A percentile compares a stretch with the other conserved stretches of the same genome.
Evolutionary conservation across 2,329 filamentous ascomycete species (phyloP).

Genomic region (Chrysosphaeria jannelii): DNA sequence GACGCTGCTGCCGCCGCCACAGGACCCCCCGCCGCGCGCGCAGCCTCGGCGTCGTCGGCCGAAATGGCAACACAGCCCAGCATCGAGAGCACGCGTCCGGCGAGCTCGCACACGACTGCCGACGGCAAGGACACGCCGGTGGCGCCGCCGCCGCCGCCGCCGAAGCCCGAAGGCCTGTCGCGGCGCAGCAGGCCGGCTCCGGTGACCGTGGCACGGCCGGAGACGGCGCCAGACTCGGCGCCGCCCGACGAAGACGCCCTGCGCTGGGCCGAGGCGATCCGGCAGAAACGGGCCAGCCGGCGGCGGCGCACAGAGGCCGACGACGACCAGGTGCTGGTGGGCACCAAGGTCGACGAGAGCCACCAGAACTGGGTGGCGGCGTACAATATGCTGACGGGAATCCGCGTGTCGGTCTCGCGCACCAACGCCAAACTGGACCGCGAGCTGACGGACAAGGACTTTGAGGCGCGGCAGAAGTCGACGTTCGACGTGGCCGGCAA

Average conservation of each 20-base stretch:
- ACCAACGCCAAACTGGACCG: constrained; percentile 93
- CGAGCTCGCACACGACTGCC: constrained; percentile 55
- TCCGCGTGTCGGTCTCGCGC: constrained; percentile 82
- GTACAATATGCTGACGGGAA: constrained; percentile 98
- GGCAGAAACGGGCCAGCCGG: constrained; percentile 73
- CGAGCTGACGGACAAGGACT: constrained; percentile 69
- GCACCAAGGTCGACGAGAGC: constrained; percentile 90
- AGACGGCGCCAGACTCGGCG: no score
- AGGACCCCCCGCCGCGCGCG: constrained; percentile 1
- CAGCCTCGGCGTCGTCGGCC: constrained; percentile 1
- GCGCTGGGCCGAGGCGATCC: constrained; percentile 76
- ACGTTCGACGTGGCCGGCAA: constrained; percentile 97
- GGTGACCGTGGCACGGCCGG: no score
- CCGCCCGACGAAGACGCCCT: constrained; percentile 70
- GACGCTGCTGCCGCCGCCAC: background rate
- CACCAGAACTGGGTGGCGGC: constrained; percentile 94
- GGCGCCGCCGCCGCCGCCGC: no score
- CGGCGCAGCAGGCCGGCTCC: no score
- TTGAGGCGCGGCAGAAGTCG: constrained; percentile 84
- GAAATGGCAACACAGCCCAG: constrained; percentile 1
- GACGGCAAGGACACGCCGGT: no score
- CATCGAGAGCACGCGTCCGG: constrained; percentile 53
- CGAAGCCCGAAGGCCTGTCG: no score
- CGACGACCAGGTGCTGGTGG: constrained; percentile 80
- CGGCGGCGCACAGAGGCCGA: constrained; percentile 56